phyloP scores from a whole-genome alignment of 768 basidiomycete species.

The Pisolithus microcarpus region DNA sequence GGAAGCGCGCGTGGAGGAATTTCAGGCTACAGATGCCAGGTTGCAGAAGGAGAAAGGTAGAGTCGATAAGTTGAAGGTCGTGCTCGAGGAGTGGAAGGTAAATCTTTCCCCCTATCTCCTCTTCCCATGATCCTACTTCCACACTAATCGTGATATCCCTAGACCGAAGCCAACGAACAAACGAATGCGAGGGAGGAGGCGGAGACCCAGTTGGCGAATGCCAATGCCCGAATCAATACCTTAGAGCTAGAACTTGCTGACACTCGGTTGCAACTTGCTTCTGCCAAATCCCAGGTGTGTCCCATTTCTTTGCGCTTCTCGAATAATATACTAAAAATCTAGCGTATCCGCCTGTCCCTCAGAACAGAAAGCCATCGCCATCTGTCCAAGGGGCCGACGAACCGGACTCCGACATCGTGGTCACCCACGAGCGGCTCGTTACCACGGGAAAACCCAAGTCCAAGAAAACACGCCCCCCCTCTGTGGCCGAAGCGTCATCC shows the following conservation, averaged over 20 bases:
- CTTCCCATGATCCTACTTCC: not conserved
- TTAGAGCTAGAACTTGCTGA: slow-evolving; percentile 37
- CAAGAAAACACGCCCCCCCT: slow-evolving; percentile 12
- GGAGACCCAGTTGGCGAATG: slow-evolving; percentile 29
- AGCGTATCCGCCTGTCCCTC: not conserved
- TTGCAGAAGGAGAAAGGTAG: slow-evolving; percentile 38
- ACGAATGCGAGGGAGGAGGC: slow-evolving; percentile 31
- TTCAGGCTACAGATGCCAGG: slow-evolving; percentile 27
- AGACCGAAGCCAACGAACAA: slow-evolving; percentile 36
- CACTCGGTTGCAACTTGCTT: slow-evolving; percentile 38
- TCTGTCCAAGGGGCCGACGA: not conserved
- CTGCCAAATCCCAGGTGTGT: slow-evolving; percentile 25
- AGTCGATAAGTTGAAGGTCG: slow-evolving; percentile 36
- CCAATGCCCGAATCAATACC: slow-evolving; percentile 17
- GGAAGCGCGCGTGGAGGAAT: slow-evolving; percentile 18
- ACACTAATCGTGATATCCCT: not conserved
- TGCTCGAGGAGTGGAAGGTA: slow-evolving; percentile 43
- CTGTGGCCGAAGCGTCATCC: not conserved
- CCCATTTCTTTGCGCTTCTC: slow-evolving; percentile 9
- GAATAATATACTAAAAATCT: not conserved
- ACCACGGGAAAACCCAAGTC: slow-evolving; percentile 13
- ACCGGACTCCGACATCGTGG: slow-evolving; percentile 20
- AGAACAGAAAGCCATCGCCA: slow-evolving; percentile 7
- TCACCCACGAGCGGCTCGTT: slow-evolving; percentile 11
- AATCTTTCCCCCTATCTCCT: not conserved